Evolutionary conservation across 1,284 basidiomycete genomes (phyloP), one percentile per base, ranked within the genome.

Genomic region (Trichosporon sp.): DNA sequence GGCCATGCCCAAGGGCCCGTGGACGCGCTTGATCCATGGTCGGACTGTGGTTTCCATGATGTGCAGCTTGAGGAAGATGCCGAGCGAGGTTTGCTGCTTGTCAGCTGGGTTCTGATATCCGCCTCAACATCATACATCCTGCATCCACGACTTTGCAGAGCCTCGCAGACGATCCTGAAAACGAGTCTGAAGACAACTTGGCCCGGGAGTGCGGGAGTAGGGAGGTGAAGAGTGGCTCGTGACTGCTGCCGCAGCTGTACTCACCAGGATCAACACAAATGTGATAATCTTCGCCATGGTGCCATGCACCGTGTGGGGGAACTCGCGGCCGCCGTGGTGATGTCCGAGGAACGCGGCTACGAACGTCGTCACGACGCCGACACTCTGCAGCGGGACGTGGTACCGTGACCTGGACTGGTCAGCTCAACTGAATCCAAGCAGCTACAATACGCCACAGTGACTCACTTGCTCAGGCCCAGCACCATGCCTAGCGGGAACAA

Each of bases 41-140:
- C 94, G 85, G 10, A 94, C 73, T 1, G 85, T 85, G 67, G 84
- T 83, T 79, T 97, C 91, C 67, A 94, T 85, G 21, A 97, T 87
- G 78, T 98, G 95, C 4, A 95, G 82, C 80, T 95, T 97, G 68
- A 98, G 87, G 79, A 96, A 98, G 64, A 94, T 84, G 6, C 95
- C 95, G 59, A 92, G 82, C 16, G 76, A 74, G 8, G 89, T 83
- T 80, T 97, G 95, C n/a, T n/a, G n/a, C n/a, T n/a, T n/a, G n/a
- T n/a, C n/a, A n/a, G n/a, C n/a, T n/a, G n/a, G n/a, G n/a, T n/a
- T n/a, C n/a, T n/a, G n/a, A n/a, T n/a, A n/a, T n/a, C n/a, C n/a
- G n/a, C n/a, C n/a, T n/a, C n/a, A n/a, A n/a, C n/a, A n/a, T n/a
- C n/a, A n/a, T n/a, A n/a, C n/a, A n/a, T n/a, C n/a, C n/a, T n/a